These are phyloP conservation scores for Coelastrella sp. DNA, from an alignment of 139 green algal genomes.

Conservation along the genomic window DNA sequence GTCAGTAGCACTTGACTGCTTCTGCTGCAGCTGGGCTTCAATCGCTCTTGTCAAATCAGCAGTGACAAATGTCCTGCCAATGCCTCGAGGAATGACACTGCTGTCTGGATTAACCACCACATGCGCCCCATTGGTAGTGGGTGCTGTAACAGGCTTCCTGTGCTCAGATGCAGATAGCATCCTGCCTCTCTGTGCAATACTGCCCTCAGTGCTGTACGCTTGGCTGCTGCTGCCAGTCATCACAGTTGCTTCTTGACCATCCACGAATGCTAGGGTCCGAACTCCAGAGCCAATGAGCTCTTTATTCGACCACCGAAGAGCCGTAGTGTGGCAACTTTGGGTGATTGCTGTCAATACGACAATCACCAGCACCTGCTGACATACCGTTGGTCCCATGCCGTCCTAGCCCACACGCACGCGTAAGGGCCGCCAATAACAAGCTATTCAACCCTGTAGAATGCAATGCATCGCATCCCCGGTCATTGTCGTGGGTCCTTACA, in stretches of 20 bases:
- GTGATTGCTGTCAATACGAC: background rate
- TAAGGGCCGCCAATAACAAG: background rate
- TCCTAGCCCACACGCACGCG: background rate
- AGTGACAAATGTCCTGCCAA: too few species aligned
- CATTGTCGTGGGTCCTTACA: too few species aligned
- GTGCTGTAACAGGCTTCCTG: background rate
- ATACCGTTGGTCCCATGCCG: background rate
- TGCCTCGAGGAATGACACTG: background rate
- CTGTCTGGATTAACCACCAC: background rate
- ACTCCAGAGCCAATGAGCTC: background rate
- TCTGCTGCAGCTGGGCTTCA: too few species aligned
- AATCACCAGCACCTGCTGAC: background rate
- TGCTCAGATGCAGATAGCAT: too few species aligned
- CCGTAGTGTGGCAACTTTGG: too few species aligned
- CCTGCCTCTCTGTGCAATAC: too few species aligned
- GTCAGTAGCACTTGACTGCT: too few species aligned
- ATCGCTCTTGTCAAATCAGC: too few species aligned
- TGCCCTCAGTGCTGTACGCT: too few species aligned
- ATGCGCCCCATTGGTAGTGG: background rate
- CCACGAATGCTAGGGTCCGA: background rate
- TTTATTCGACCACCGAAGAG: too few species aligned
- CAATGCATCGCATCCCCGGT: background rate
- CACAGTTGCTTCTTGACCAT: background rate
- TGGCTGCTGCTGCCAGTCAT: too few species aligned
- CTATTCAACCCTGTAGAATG: background rate